These are phyloP conservation scores for Porphyrellus cyaneotinctus DNA, from an alignment of 768 basidiomycete species.

Conservation along the genomic window DNA sequence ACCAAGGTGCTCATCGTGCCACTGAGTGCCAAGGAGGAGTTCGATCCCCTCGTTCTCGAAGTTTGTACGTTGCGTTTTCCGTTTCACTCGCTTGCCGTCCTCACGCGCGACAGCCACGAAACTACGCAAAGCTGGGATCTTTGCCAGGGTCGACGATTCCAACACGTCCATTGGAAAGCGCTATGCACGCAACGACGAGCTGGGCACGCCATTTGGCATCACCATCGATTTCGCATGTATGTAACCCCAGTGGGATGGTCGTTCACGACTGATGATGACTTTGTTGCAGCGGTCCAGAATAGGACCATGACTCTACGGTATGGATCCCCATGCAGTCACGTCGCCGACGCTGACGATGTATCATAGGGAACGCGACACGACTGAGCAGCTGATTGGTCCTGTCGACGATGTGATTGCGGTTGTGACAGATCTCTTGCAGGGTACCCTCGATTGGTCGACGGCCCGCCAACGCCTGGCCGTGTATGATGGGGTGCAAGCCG, in stretches of 20 bases:
- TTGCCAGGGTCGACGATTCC: constrained; percentile 94
- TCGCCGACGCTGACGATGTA: background rate
- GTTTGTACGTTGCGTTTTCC: constrained; percentile 64
- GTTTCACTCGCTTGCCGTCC: accelerated
- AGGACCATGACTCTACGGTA: constrained; percentile 91
- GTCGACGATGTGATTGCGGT: constrained; percentile 86
- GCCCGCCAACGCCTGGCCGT: constrained; percentile 67
- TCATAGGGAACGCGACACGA: constrained; percentile 88
- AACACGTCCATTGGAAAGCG: constrained; percentile 94
- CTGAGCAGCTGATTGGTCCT: constrained; percentile 83
- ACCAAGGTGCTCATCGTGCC: constrained; percentile 97
- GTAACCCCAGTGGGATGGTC: background rate
- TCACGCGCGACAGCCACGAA: constrained; percentile 59
- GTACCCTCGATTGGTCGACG: constrained; percentile 69
- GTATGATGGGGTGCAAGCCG: constrained; percentile 89
- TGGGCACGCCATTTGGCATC: constrained; percentile 95
- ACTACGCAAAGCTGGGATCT: constrained; percentile 83
- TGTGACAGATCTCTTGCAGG: constrained; percentile 74
- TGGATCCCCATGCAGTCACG: constrained; percentile 27
- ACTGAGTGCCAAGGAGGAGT: constrained; percentile 79
- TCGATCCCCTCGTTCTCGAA: constrained; percentile 79
- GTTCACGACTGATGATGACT: background rate
- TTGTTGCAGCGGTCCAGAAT: constrained; percentile 72
- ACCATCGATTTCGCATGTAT: constrained; percentile 92
- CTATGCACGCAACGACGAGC: constrained; percentile 96